Percentiles rank a stretch among this genome's conserved stretches.
phyloP scores from a whole-genome alignment of 139 green algal species.

The Coccomyxa sp. region DNA sequence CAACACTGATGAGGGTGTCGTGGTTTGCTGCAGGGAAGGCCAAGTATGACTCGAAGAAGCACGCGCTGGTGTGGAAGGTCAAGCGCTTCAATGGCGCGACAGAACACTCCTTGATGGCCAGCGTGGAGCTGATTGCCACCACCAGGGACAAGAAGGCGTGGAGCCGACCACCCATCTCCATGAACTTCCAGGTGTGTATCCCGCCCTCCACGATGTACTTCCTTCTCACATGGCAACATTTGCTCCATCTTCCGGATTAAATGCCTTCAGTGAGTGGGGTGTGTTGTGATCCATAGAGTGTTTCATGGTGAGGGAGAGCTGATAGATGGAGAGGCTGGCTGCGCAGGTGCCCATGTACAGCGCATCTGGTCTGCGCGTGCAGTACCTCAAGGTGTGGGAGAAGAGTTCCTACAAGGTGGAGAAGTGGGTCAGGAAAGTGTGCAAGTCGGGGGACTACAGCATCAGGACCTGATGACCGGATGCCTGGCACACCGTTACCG shows the following conservation, averaged over 20 bases:
- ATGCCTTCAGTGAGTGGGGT: not conserved
- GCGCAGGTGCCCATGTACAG: slow-evolving; percentile 91
- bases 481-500: no score
- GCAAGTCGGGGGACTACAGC: slow-evolving; percentile 76
- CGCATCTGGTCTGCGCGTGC: slow-evolving; percentile 76
- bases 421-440: slow-evolving; percentile 82
- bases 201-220: no score
- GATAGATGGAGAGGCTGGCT: no score
- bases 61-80: slow-evolving; percentile 92
- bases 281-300: not conserved
- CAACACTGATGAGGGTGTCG: not conserved
- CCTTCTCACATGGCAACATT: not conserved
- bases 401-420: slow-evolving; percentile 64
- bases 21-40: slow-evolving; percentile 25
- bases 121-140: slow-evolving; percentile 86
- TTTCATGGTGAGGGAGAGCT: no score
- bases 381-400: slow-evolving; percentile 90
- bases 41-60: slow-evolving; percentile 63
- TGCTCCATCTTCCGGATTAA: not conserved
- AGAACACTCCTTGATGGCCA: slow-evolving; percentile 80
- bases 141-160: slow-evolving; percentile 81
- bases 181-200: slow-evolving; percentile 73
- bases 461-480: not conserved
- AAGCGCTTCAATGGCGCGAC: slow-evolving; percentile 60
- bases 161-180: slow-evolving; percentile 73